phyloP scores from a whole-genome alignment of 495 filamentous ascomycete species.

The Penicillium salamii region DNA sequence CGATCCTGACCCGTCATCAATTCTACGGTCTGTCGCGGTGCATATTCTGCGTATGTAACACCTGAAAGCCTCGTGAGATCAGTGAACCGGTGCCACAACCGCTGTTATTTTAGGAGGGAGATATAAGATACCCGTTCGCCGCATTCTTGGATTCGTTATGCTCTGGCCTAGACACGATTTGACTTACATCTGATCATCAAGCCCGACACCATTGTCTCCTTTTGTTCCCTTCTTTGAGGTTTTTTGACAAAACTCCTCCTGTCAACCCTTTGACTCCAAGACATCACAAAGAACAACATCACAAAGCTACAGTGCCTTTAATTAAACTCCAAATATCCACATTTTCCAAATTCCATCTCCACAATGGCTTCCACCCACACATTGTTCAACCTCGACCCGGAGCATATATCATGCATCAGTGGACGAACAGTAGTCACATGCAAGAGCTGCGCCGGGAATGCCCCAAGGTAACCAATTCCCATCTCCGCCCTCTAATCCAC shows the following conservation, averaged over 20 bases:
- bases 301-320: neutral
- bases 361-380: slow-evolving; percentile 23
- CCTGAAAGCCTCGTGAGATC: slow-evolving; percentile 7
- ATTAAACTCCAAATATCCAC: neutral
- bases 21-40: neutral
- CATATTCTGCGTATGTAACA: slow-evolving; percentile 14
- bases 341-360: neutral
- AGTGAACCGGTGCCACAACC: slow-evolving; percentile 1
- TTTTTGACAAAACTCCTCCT: slow-evolving; percentile 3
- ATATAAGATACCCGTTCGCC: slow-evolving; percentile 21
- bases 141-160: slow-evolving; percentile 17
- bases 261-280: neutral
- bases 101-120: neutral
- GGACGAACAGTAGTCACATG: slow-evolving; percentile 39
- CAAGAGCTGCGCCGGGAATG: slow-evolving; percentile 38
- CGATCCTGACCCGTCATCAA: slow-evolving; percentile 5
- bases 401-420: slow-evolving; percentile 36
- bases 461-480: slow-evolving; percentile 30
- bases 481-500: neutral
- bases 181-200: slow-evolving; percentile 13
- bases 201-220: slow-evolving; percentile 9
- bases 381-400: slow-evolving; percentile 29
- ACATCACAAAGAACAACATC: neutral
- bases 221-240: slow-evolving; percentile 12
- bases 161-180: slow-evolving; percentile 21